Base-by-base conservation (phyloP, 768 basidiomycete species). In the Lepiota brunneoincarnata region DNA sequence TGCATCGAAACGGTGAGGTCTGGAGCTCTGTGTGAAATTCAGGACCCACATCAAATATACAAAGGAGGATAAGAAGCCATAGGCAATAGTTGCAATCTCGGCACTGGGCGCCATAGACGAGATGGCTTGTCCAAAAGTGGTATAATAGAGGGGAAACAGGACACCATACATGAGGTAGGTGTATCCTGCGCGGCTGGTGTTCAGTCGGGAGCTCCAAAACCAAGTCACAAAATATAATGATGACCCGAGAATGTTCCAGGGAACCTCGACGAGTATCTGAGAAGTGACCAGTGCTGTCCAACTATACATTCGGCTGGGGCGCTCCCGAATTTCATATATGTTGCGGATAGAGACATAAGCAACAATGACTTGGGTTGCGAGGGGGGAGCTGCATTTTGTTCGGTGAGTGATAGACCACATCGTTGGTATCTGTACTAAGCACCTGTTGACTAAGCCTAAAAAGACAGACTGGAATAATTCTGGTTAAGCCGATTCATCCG, bases 161-260 rank as follows among this genome's bases (percentile, higher is more conserved):
- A 87, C 57, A 17, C 72, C 76, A 18, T 82, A 56, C 59, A 82
- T 68, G 5, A 87, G 73, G 62, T 74, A 86, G 2, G 79, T 80
- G 61, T 80, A 86, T 17, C 77, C 86, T 3, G 75, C 83, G 34
- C 84, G 69, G 11, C 73, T 71, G 1, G 67, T 70, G 7, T 73
- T 71, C 60, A 83, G 83, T 0, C 85, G 84, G 45, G 86, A 81
- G 5, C 84, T 84, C 80, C 81, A 87, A 66, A 77, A 88, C 86
- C 85, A 89, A 59, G 77, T 80, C 47, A 85, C 60, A 70, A 80
- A 89, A 67, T 83, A 76, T 12, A 88, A 51, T 0, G 75, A 71
- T 1, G 83, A 81, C 23, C 79, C 79, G 3, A 82, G 7, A 31
- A 86, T 75, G 56, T 85, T 84, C 80, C 81, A 84, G 1, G 84